A percentile compares a stretch with the other conserved stretches of the same genome.
Evolutionary conservation across 2,329 filamentous ascomycete genomes (phyloP).

Genomic region (Xylaria sp.): DNA sequence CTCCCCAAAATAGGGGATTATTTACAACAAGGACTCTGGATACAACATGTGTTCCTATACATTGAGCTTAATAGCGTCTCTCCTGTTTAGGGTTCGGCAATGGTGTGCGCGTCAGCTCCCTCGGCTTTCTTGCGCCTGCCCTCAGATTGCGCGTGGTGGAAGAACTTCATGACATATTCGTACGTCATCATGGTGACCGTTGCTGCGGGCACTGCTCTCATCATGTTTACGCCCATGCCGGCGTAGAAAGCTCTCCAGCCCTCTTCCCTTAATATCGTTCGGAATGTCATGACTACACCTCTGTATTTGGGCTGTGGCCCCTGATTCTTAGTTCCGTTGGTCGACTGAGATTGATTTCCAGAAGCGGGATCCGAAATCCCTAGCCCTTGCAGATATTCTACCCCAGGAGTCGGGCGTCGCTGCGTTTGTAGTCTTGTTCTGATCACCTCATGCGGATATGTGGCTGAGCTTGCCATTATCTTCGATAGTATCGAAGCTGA

Average conservation of each 20-base stretch:
- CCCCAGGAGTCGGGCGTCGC: constrained; percentile 72
- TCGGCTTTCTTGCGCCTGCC: constrained; percentile 50
- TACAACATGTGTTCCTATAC: constrained; percentile 23
- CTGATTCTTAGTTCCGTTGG: constrained; percentile 37
- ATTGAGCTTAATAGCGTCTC: constrained; percentile 2
- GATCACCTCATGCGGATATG: constrained; percentile 97
- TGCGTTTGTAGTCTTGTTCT: constrained; percentile 95
- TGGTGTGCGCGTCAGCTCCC: constrained; percentile 41
- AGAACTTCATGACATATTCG: constrained; percentile 74
- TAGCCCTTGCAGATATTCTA: constrained; percentile 62
- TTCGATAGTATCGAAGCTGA: constrained; percentile 93
- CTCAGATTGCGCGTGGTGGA: constrained; percentile 57
- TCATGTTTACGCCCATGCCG: constrained; percentile 97
- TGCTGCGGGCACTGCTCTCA: constrained; percentile 91
- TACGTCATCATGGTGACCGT: constrained; percentile 99
- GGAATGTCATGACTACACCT: constrained; percentile 83
- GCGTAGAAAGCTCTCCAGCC: constrained; percentile 98
- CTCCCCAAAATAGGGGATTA: constrained; percentile 15
- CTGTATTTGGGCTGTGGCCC: constrained; percentile 66
- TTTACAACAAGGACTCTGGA: constrained; percentile 31
- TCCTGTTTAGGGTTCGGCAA: constrained; percentile 33
- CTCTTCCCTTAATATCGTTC: constrained; percentile 87
- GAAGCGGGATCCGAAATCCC: constrained; percentile 56
- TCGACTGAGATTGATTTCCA: constrained; percentile 57
- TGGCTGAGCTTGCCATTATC: constrained; percentile 90